Base-by-base conservation (phyloP, 164 flowering plant species). In the Buxus sempervirens region DNA sequence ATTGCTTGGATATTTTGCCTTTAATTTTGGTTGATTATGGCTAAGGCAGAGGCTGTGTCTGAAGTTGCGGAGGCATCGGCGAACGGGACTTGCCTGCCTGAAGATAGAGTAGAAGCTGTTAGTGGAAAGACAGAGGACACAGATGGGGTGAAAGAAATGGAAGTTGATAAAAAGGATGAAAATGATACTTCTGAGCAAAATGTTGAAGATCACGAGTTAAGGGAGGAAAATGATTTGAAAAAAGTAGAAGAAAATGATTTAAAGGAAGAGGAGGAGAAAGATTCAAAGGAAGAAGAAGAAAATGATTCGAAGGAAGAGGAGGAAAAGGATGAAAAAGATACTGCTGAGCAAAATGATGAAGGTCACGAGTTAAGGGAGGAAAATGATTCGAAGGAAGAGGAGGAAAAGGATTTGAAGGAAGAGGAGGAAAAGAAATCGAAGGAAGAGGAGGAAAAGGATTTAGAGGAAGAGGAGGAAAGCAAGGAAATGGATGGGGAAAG, bases 21-120 rank as follows among this genome's bases (percentile, higher is more conserved):
- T n/a, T 18, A 21, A 54, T 15, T 8, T 10, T 9, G 63, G 27
- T 16, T 62, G 5, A 27, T 48, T 26, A 76, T 76, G 79, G 75
- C 38, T 13, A 76, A 70, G 42, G 61, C 26, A 15, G 79, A 73
- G 65, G 45, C 63, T 56, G 66, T 18, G 15, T 10, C 59, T 12
- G 70, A 76, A 57, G 59, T 61, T 59, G 66, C 56, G 1, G 36
- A 36, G 58, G 56, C 57, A 0, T 25, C 68, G 6, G 63, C 25
- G 14, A 70, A 62, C 54, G 76, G 68, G 28, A 63, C 32, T 70
- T 53, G 53, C 16, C 27, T 42, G 23, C 55, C 60, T 1, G 58
- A 64, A 42, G 72, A 36, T 58, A 26, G 36, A 15, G 65, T 18
- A 21, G 68, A 58, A 51, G 48, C 12, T 63, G 62, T 24, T 10